phyloP scores from a whole-genome alignment of 2,329 filamentous ascomycete genomes.

The Talaromyces sp. region DNA sequence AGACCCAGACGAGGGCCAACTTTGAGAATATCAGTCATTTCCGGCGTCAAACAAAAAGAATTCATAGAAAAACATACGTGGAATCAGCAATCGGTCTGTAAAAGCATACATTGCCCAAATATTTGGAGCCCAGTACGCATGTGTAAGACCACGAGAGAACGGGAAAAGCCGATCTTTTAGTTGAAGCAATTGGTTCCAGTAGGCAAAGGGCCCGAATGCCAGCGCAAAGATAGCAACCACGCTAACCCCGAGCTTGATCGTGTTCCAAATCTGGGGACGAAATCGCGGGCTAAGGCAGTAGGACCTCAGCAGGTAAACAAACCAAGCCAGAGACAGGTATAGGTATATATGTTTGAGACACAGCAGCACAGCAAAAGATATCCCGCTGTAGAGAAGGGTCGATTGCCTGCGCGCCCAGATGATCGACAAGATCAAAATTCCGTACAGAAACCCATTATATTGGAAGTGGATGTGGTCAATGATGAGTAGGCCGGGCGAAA shows the following conservation, averaged over 20 bases:
- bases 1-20: slow-evolving; percentile 80
- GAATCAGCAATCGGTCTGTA: slow-evolving; percentile 75
- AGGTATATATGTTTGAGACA: slow-evolving; percentile 99
- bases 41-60: not conserved
- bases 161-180: slow-evolving; percentile 82
- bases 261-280: slow-evolving; percentile 71
- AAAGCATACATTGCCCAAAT: slow-evolving; percentile 97
- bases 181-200: slow-evolving; percentile 78
- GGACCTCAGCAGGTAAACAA: slow-evolving; percentile 81
- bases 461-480: slow-evolving; percentile 99
- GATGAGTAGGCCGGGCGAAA: slow-evolving; percentile 89
- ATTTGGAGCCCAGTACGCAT: slow-evolving; percentile 98
- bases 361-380: slow-evolving; percentile 77
- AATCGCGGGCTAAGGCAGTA: slow-evolving; percentile 83
- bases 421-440: slow-evolving; percentile 79
- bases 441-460: slow-evolving; percentile 97
- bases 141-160: slow-evolving; percentile 87
- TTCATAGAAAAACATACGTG: slow-evolving; percentile 49
- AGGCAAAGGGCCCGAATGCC: slow-evolving; percentile 87
- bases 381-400: slow-evolving; percentile 70
- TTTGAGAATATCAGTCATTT: slow-evolving; percentile 27
- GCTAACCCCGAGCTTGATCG: slow-evolving; percentile 72
- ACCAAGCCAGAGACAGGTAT: slow-evolving; percentile 92
- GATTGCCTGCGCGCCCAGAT: slow-evolving; percentile 73
- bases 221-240: slow-evolving; percentile 66